Percentiles rank a stretch among this genome's conserved stretches.
phyloP scores from a whole-genome alignment of 805 yeast species.

The Yarrowia hollandica region DNA sequence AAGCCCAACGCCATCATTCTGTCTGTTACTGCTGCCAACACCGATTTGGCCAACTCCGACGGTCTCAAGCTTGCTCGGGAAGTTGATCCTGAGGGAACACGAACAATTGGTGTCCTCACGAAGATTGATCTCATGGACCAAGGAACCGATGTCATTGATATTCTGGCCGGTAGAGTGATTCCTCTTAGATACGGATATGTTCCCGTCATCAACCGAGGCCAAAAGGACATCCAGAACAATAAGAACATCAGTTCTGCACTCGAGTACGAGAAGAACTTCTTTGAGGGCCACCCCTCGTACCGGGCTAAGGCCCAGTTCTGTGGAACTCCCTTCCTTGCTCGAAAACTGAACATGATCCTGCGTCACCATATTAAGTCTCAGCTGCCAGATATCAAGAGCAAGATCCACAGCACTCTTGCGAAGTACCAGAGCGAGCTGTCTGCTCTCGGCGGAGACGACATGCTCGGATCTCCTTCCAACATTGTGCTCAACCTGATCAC shows the following conservation, averaged over 20 bases:
- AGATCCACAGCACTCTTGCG: conserved; percentile 81
- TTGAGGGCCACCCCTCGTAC: conserved; percentile 86
- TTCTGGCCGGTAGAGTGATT: conserved; percentile 90
- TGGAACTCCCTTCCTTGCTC: conserved; percentile 95
- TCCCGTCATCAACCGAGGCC: conserved; percentile 97
- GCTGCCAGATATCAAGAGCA: conserved; percentile 88
- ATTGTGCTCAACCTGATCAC: conserved; percentile 90
- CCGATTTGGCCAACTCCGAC: conserved; percentile 95
- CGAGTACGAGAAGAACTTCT: conserved; percentile 74
- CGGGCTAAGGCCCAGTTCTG: conserved; percentile 89
- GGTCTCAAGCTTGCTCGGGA: conserved; percentile 95
- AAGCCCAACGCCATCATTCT: conserved; percentile 94
- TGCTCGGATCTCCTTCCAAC: conserved; percentile 78
- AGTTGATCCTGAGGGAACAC: conserved; percentile 91
- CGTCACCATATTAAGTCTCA: conserved; percentile 87
- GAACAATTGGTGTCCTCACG: conserved; percentile 96
- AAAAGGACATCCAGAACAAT: conserved; percentile 84
- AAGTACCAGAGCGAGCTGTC: conserved; percentile 79
- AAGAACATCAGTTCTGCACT: conserved; percentile 89
- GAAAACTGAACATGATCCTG: conserved; percentile 83
- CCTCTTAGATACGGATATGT: conserved; percentile 95
- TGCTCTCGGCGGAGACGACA: conserved; percentile 71
- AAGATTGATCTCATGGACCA: conserved; percentile 97
- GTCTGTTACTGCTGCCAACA: conserved; percentile 95
- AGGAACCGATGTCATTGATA: conserved; percentile 96